These are phyloP conservation scores for Saccharomyces hybrid DNA, from an alignment of 1,139 yeast species.

Conservation along the genomic window DNA sequence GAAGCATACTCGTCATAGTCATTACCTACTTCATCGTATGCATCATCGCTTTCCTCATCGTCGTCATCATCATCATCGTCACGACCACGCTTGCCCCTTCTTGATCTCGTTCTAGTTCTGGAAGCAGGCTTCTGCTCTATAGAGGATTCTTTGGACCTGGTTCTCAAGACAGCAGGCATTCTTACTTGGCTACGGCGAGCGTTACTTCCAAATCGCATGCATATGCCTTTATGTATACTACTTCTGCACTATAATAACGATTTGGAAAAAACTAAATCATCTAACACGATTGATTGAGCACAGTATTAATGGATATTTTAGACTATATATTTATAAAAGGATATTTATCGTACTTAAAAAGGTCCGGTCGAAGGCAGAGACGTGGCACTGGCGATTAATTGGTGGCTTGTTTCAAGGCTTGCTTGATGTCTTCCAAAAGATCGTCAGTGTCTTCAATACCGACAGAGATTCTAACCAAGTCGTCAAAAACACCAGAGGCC, in stretches of 20 bases:
- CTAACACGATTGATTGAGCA: neutral
- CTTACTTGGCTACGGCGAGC: neutral
- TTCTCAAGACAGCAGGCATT: neutral
- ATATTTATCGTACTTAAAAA: neutral
- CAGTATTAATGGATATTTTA: neutral
- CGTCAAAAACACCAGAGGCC: constrained; percentile 73
- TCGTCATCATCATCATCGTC: neutral
- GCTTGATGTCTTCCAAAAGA: constrained; percentile 61
- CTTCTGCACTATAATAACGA: neutral
- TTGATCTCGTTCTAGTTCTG: neutral
- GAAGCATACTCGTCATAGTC: neutral
- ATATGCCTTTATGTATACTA: neutral
- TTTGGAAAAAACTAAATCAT: neutral
- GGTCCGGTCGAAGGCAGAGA: neutral
- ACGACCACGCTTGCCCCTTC: neutral
- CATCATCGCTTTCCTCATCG: constrained; percentile 1
- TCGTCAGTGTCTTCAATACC: constrained; percentile 85
- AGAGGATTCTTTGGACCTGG: constrained; percentile 1
- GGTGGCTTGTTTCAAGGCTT: constrained; percentile 48
- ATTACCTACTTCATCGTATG: neutral
- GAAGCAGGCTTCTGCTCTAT: neutral
- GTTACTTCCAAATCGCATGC: neutral
- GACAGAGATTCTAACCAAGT: constrained; percentile 73
- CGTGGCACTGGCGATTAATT: neutral
- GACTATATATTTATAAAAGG: neutral